A percentile compares a stretch with the other conserved stretches of the same genome.
Conservation (phyloP, 1,284 basidiomycete genomes). For the Xerocomus minutiporus region DNA sequence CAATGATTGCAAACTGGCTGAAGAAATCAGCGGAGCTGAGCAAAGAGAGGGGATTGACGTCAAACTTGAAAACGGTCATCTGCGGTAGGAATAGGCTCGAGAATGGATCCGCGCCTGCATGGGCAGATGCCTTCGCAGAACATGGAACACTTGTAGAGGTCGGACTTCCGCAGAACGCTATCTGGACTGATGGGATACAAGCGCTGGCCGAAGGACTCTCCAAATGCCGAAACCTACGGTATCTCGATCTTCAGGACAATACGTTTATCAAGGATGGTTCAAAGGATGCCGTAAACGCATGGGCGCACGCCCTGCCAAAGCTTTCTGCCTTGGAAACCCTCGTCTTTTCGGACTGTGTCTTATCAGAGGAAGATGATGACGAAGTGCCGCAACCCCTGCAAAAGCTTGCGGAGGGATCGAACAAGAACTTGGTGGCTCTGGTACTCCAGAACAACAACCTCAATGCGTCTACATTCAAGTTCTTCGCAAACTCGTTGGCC, state of each 20-base stretch:
- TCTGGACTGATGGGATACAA: conserved; percentile 90
- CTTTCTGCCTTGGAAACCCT: conserved; percentile 76
- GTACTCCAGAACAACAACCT: conserved; percentile 91
- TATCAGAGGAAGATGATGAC: conserved; percentile 64
- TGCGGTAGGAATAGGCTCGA: conserved; percentile 95
- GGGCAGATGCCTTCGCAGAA: conserved; percentile 86
- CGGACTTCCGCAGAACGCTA: conserved; percentile 95
- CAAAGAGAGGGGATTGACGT: conserved; percentile 61
- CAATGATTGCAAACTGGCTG: conserved; percentile 82
- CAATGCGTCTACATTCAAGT: conserved; percentile 62
- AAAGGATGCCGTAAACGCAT: conserved; percentile 51
- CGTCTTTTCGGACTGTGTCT: conserved; percentile 90
- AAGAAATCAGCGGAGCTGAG: conserved; percentile 71
- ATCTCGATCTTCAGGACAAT: conserved; percentile 95
- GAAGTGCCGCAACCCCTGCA: conserved; percentile 63
- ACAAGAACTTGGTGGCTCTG: conserved; percentile 69
- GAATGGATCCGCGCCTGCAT: conserved; percentile 79
- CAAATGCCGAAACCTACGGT: conserved; percentile 63
- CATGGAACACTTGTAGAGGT: conserved; percentile 83
- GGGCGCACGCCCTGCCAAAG: conserved; percentile 65
- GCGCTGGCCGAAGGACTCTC: conserved; percentile 75
- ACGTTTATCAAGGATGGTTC: conserved; percentile 80
- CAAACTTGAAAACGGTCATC: conserved; percentile 76
- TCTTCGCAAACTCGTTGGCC: conserved; percentile 67
- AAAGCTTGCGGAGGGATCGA: conserved; percentile 67